A percentile compares a stretch with the other conserved stretches of the same genome.
These are phyloP conservation scores for Uromyces viciae-fabae DNA, from an alignment of 1,284 basidiomycete species.

Conservation along the genomic window DNA sequence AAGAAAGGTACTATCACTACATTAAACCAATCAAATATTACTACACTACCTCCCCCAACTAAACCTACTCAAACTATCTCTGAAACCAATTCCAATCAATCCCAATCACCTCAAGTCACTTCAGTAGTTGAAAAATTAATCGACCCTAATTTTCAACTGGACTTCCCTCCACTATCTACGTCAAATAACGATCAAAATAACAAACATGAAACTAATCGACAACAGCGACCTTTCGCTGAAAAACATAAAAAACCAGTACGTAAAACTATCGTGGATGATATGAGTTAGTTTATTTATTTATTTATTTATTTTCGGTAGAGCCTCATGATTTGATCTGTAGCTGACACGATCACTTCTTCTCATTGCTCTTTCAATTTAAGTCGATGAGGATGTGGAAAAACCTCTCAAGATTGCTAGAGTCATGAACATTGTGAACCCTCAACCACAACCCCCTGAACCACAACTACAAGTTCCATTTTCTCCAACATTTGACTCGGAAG, in stretches of 20 bases:
- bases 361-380: background rate
- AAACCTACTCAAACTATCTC: background rate
- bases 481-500: slow-evolving; percentile 16
- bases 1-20: background rate
- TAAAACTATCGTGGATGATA: slow-evolving; percentile 42
- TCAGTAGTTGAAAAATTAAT: background rate
- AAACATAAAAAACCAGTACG: slow-evolving; percentile 23
- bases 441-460: background rate
- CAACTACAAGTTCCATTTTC: background rate
- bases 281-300: slow-evolving; percentile 16
- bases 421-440: slow-evolving; percentile 31
- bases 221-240: slow-evolving; percentile 36
- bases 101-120: background rate
- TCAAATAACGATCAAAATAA: background rate
- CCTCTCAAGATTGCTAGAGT: slow-evolving; percentile 39
- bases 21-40: background rate
- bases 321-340: background rate
- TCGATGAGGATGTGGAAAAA: slow-evolving; percentile 30
- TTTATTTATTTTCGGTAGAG: background rate
- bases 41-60: background rate
- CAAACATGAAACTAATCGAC: background rate
- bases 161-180: slow-evolving; percentile 16
- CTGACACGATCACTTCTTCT: background rate
- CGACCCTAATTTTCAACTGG: background rate
- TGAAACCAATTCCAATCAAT: background rate